Evolutionary conservation across 2,329 filamentous ascomycete genomes (phyloP), one percentile per base, ranked within the genome.

Genomic region (Pyrenochaeta sp.): DNA sequence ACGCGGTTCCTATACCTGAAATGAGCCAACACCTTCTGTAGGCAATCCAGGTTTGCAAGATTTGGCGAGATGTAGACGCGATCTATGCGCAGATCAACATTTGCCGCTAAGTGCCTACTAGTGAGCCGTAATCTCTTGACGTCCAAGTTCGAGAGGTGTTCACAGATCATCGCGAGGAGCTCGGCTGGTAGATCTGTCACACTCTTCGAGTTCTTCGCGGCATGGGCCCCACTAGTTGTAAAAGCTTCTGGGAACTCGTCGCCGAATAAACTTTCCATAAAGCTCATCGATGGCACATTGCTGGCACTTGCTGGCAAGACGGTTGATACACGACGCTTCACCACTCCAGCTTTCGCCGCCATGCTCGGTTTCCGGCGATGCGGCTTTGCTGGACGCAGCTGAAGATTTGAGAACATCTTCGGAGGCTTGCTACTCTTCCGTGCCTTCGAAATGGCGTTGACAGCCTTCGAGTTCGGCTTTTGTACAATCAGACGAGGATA

Each of bases 31-130:
- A 82, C 65, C 13, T 71, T 66, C 2, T 71, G 66, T 24, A 79
- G 72, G 4, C 79, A 78, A 2, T 73, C 44, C 5, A 83, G 62
- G 50, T 82, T 77, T 24, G 72, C 68, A 3, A 73, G 72, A 49
- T 78, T 81, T 4, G 80, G 72, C 5, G 77, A 80, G 10, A 82
- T 61, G 53, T 79, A 82, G 4, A 80, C 74, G 27, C 77, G 73
- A 30, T 72, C 59, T 22, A 78, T 67, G 25, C 69, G 69, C 9
- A 79, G 49, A 28, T 68, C 63, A 9, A 67, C 62, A 30, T 57
- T 66, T 24, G 42, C 44, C 7, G 63, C 66, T 28, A 72, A 51
- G 28, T 58, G 45, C 39, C 54, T 61, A 44, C 53, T 57, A 7
- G 61, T 45, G 30, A 72, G 62, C 46, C 69, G 62, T 28, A 72